A percentile compares a stretch with the other conserved stretches of the same genome.
Evolutionary conservation across 106 monocot genomes (phyloP).

Genomic region (Phalaenopsis aphrodite): DNA sequence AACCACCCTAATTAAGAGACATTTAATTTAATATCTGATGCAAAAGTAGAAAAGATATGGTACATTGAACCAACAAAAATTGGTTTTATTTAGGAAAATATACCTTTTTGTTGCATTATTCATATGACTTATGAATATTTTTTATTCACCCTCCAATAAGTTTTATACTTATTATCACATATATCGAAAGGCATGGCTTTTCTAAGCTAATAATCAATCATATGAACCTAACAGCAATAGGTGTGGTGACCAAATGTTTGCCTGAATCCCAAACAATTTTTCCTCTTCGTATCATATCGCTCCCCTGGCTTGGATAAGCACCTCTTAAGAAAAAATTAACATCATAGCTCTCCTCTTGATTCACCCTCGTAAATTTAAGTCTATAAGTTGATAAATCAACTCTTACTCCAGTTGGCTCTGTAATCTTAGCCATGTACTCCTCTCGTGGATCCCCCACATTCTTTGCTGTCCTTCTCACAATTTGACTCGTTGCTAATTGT

Average conservation of each 20-base stretch:
- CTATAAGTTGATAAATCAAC: background rate
- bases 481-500: no score
- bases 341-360: background rate
- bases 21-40: no score
- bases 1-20: no score
- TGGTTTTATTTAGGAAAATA: no score
- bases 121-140: no score
- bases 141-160: no score
- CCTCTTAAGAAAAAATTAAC: background rate
- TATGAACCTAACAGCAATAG: background rate
- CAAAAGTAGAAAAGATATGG: no score
- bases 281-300: background rate
- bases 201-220: no score
- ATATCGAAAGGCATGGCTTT: no score
- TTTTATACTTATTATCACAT: no score
- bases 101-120: no score
- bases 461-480: background rate
- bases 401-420: background rate
- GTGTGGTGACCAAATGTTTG: background rate
- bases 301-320: background rate
- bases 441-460: background rate
- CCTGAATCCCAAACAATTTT: slow-evolving; percentile 5
- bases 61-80: no score
- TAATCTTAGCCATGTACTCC: background rate
- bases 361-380: background rate